Evolutionary conservation across 2,329 filamentous ascomycete species (phyloP).

Genomic region (Tolypocladium guangdongense): DNA sequence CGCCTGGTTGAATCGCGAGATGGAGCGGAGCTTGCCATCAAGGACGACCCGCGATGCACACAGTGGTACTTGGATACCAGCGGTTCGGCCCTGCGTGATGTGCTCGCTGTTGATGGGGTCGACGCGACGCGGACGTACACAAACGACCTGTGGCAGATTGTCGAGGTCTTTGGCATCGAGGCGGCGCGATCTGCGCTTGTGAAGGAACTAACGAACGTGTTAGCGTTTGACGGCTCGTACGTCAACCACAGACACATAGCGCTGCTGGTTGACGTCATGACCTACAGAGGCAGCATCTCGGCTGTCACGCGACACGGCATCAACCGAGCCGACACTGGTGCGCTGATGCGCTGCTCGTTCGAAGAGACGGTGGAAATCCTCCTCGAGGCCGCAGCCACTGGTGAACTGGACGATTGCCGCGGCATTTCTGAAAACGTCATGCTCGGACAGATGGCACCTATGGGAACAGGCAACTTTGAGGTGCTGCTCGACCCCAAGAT

Average conservation of each 20-base stretch:
- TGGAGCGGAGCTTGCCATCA: slow-evolving; percentile 64
- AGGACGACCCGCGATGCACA: slow-evolving; percentile 63
- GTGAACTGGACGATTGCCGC: slow-evolving; percentile 93
- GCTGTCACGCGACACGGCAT: slow-evolving; percentile 97
- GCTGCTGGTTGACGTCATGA: slow-evolving; percentile 95
- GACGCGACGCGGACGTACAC: slow-evolving; percentile 79
- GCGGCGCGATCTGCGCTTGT: slow-evolving; percentile 80
- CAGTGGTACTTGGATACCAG: slow-evolving; percentile 96
- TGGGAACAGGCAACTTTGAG: slow-evolving; percentile 94
- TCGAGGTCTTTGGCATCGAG: slow-evolving; percentile 93
- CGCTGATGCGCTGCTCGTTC: slow-evolving; percentile 98
- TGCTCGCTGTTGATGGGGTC: slow-evolving; percentile 79
- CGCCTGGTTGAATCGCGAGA: slow-evolving; percentile 56
- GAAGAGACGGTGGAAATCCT: slow-evolving; percentile 99
- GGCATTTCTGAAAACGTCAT: slow-evolving; percentile 99
- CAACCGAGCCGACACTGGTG: slow-evolving; percentile 94
- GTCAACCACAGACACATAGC: slow-evolving; percentile 98
- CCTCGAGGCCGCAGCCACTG: slow-evolving; percentile 85
- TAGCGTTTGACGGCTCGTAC: slow-evolving; percentile 98
- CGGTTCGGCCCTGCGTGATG: slow-evolving; percentile 75
- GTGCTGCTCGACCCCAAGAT: slow-evolving; percentile 89
- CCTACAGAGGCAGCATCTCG: slow-evolving; percentile 84
- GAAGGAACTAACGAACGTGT: slow-evolving; percentile 78
- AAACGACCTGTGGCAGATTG: slow-evolving; percentile 91
- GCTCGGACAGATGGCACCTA: slow-evolving; percentile 91